These are phyloP conservation scores for Sungouiella thailandica DNA, from an alignment of 805 yeast species.

Conservation along the genomic window DNA sequence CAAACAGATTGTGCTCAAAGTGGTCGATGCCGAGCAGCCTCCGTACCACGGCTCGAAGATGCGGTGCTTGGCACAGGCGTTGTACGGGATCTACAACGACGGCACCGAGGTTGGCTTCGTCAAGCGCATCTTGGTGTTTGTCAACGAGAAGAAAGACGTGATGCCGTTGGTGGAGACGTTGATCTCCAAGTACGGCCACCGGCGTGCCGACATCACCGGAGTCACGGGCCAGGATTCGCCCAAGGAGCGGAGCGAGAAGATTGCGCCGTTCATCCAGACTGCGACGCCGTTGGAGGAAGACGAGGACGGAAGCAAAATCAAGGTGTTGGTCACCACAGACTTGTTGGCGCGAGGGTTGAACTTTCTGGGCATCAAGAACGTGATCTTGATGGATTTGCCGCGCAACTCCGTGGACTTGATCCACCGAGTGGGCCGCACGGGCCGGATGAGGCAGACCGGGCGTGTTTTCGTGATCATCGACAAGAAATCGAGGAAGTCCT, in stretches of 20 bases:
- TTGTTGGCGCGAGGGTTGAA: conserved; percentile 86
- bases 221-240: conserved; percentile 63
- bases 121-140: conserved; percentile 81
- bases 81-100: conserved; percentile 80
- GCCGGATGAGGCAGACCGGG: conserved; percentile 86
- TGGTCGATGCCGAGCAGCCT: conserved; percentile 67
- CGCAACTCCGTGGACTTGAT: conserved; percentile 77
- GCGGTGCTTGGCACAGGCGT: conserved; percentile 81
- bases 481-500: conserved; percentile 61
- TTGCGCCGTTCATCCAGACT: conserved; percentile 61
- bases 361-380: conserved; percentile 75
- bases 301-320: conserved; percentile 34
- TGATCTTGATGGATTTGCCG: conserved; percentile 82
- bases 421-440: conserved; percentile 92
- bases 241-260: conserved; percentile 52
- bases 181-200: conserved; percentile 31
- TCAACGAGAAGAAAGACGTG: conserved; percentile 67
- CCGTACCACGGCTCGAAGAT: conserved; percentile 84
- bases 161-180: conserved; percentile 53
- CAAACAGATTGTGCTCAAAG: conserved; percentile 60
- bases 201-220: conserved; percentile 48
- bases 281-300: conserved; percentile 41
- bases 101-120: conserved; percentile 72
- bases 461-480: conserved; percentile 78
- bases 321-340: conserved; percentile 83